phyloP scores from a whole-genome alignment of 2,329 filamentous ascomycete species.

The Uncinocarpus reesii region DNA sequence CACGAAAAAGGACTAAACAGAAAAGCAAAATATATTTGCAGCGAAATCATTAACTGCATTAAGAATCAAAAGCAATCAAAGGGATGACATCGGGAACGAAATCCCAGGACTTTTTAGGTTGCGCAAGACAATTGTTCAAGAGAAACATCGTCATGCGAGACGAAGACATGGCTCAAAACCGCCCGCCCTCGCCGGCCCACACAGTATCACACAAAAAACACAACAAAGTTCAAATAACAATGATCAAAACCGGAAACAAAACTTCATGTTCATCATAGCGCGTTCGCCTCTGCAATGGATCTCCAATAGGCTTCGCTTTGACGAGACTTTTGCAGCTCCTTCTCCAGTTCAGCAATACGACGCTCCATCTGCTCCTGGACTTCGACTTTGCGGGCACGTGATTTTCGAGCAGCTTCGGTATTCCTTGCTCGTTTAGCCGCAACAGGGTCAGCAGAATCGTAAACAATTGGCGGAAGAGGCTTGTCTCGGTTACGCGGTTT shows the following conservation, averaged over 20 bases:
- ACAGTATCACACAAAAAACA: constrained; percentile 15
- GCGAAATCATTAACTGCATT: too few relatives aligned
- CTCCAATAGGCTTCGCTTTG: constrained; percentile 33
- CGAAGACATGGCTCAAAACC: constrained; percentile 27
- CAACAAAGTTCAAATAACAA: neutral
- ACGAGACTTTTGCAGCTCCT: constrained; percentile 29
- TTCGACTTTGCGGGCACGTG: constrained; percentile 72
- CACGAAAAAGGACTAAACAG: constrained; percentile 14
- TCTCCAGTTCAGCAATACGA: constrained; percentile 58
- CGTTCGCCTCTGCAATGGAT: constrained; percentile 23
- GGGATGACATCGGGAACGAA: neutral
- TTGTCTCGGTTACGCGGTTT: constrained; percentile 66
- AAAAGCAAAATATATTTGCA: too few relatives aligned
- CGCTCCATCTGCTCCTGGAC: constrained; percentile 65
- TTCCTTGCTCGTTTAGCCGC: constrained; percentile 91
- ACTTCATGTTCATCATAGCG: constrained; percentile 17
- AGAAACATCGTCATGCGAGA: constrained; percentile 14
- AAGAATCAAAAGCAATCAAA: neutral
- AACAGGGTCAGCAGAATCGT: constrained; percentile 63
- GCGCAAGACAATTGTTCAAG: neutral
- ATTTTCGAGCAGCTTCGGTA: constrained; percentile 86
- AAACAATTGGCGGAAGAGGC: constrained; percentile 65
- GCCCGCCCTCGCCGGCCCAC: constrained; percentile 27
- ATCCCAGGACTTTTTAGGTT: neutral
- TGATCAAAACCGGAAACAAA: constrained; percentile 11